Conservation (phyloP, 1,284 basidiomycete genomes). For the Anthracocystis walkeri region DNA sequence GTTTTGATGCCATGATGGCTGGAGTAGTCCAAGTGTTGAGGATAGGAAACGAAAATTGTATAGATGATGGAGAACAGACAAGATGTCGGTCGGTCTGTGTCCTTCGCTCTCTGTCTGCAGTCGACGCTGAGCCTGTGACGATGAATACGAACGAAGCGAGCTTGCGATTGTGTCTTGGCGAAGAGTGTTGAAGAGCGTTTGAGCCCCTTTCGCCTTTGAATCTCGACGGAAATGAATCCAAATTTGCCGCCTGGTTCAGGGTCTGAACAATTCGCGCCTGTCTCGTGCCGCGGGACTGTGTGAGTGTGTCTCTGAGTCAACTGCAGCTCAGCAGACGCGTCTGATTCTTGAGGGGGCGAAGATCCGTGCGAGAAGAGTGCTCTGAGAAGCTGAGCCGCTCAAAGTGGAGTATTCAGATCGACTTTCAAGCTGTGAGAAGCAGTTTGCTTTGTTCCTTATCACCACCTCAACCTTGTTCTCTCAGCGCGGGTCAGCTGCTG, state of each 20-base stretch:
- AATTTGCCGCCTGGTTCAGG: background rate
- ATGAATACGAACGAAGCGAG: background rate
- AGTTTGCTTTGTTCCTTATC: background rate
- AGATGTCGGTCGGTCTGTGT: background rate
- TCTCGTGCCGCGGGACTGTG: background rate
- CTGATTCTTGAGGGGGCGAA: background rate
- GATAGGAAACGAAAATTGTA: background rate
- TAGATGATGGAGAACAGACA: too few species aligned
- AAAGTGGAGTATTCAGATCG: conserved; percentile 7
- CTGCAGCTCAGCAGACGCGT: conserved; percentile 4
- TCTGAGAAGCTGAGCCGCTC: background rate
- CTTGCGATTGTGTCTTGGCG: background rate
- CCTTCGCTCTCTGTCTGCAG: background rate
- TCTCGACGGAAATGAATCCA: too few species aligned
- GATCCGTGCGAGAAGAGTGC: conserved; percentile 15
- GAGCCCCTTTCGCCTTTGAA: background rate
- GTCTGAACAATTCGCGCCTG: background rate
- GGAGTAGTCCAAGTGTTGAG: background rate
- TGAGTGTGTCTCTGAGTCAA: background rate
- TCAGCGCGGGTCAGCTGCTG: background rate
- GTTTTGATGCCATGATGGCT: conserved; percentile 1
- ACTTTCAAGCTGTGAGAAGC: background rate
- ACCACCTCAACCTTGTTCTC: background rate
- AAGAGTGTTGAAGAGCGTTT: background rate
- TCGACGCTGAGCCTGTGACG: background rate